Conservation (phyloP, 2,329 filamentous ascomycete genomes). For the Penicillium sp. region DNA sequence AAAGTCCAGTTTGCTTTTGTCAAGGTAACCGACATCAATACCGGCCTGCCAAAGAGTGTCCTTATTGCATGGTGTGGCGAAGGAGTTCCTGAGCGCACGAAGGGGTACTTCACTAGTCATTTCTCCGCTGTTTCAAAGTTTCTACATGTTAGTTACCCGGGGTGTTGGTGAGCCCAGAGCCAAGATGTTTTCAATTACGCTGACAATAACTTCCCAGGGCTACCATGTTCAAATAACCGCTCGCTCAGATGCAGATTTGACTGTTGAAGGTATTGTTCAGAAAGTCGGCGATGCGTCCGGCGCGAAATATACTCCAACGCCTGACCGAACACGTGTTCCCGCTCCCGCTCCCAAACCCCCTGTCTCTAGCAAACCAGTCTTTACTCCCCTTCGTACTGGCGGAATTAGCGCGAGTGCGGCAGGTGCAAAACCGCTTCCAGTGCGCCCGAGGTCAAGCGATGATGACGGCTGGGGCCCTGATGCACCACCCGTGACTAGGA, state of each 20-base stretch:
- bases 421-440: slow-evolving; percentile 50
- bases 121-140: slow-evolving; percentile 86
- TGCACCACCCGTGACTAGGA: slow-evolving; percentile 86
- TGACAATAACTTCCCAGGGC: slow-evolving; percentile 55
- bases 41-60: slow-evolving; percentile 84
- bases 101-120: slow-evolving; percentile 98
- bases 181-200: background rate
- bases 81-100: slow-evolving; percentile 96
- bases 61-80: slow-evolving; percentile 97
- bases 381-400: slow-evolving; percentile 73
- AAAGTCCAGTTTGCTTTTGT: slow-evolving; percentile 96
- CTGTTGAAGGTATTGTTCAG: slow-evolving; percentile 83
- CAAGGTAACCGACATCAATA: slow-evolving; percentile 96
- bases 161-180: background rate
- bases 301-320: slow-evolving; percentile 83
- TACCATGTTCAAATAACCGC: slow-evolving; percentile 98
- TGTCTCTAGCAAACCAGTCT: slow-evolving; percentile 86
- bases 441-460: slow-evolving; percentile 62
- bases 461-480: slow-evolving; percentile 94
- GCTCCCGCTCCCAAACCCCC: slow-evolving; percentile 65
- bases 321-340: slow-evolving; percentile 59
- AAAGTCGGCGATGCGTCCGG: slow-evolving; percentile 95
- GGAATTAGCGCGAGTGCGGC: slow-evolving; percentile 70
- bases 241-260: slow-evolving; percentile 86
- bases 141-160: slow-evolving; percentile 66